Evolutionary conservation across 768 basidiomycete species (phyloP), one percentile per base, ranked within the genome.

Genomic region (Sporobolomyces phaffii): DNA sequence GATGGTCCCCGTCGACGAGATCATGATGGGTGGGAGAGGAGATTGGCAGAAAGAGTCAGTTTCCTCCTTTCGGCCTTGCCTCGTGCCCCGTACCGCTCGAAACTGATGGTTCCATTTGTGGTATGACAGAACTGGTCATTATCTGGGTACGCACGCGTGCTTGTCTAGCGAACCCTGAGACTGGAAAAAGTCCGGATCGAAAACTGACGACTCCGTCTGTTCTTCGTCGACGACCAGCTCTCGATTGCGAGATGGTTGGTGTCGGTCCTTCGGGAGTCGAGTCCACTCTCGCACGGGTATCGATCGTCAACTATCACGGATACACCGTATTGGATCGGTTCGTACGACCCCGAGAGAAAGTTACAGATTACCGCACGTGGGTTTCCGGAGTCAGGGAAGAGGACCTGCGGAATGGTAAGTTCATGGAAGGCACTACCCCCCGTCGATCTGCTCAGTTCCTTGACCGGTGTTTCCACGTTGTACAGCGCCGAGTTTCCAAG

Each of bases 241-340:
- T 99, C 33, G 94, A 99, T 78, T 98, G 94, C 73, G 94, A 98
- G 78, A 96, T 98, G 91, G 93, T 98, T 15, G 92, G 92, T 7
- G 83, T 94, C n/a, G 91, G 91, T 1, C 81, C 84, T n/a, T 82
- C 86, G 40, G 90, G 90, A 26, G 78, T 78, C 4, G 90, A 94
- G 76, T 91, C 89, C 0, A 86, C 87, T 0, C 82, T 96, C 18
- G 93, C 91, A 2, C 86, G 93, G 36, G 89, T 94, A 69, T 89
- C 88, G 56, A 76, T 96, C 44, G 91, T 97, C 62, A 94, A 97
- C 77, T 94, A 85, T 75, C 80, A 89, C 65, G 94, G 94, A 0
- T 85, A 82, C 1, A 81, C 89, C 31, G 80, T 87, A 45, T 76
- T 96, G 69, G 93, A 97, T 73, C 87, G 83, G 54, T 92, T 90